phyloP scores from a whole-genome alignment of 1,284 basidiomycete species.

The Salmacisia buchloeana region DNA sequence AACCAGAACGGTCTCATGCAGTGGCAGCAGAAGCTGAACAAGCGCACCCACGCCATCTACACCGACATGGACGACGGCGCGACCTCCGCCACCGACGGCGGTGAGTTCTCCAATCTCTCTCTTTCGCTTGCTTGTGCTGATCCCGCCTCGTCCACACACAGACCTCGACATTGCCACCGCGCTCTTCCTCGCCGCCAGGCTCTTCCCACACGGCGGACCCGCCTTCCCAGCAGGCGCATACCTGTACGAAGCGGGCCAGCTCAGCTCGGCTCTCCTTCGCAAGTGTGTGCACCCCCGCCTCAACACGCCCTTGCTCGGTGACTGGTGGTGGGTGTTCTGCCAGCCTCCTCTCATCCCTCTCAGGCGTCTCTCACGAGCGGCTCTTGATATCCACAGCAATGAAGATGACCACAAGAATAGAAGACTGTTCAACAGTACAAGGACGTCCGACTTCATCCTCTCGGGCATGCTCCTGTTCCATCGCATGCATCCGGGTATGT shows the following conservation, averaged over 20 bases:
- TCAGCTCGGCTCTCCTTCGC: constrained; percentile 21
- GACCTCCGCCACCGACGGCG: constrained; percentile 39
- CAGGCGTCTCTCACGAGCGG: background rate
- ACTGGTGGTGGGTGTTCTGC: constrained; percentile 24
- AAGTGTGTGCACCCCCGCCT: constrained; percentile 31
- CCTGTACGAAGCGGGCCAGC: constrained; percentile 20
- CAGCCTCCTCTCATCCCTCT: background rate
- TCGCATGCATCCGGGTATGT: constrained; percentile 16
- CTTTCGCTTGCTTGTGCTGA: background rate
- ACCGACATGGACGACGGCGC: constrained; percentile 30
- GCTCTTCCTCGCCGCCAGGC: constrained; percentile 24
- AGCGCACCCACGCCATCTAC: constrained; percentile 17
- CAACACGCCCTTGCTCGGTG: constrained; percentile 35
- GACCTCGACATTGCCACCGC: constrained; percentile 43
- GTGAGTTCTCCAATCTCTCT: constrained; percentile 3
- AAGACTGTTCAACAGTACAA: constrained; percentile 31
- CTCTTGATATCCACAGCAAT: constrained; percentile 13
- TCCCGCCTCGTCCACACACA: background rate
- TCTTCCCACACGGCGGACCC: constrained; percentile 25
- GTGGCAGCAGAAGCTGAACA: constrained; percentile 26
- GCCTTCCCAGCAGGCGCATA: constrained; percentile 24
- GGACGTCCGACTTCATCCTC: constrained; percentile 38
- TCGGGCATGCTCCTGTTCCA: constrained; percentile 34
- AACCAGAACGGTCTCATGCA: constrained; percentile 39
- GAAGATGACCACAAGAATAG: constrained; percentile 18